Percentiles rank a stretch among this genome's conserved stretches.
phyloP scores from a whole-genome alignment of 2,329 filamentous ascomycete genomes.

The Whalleya microplaca region DNA sequence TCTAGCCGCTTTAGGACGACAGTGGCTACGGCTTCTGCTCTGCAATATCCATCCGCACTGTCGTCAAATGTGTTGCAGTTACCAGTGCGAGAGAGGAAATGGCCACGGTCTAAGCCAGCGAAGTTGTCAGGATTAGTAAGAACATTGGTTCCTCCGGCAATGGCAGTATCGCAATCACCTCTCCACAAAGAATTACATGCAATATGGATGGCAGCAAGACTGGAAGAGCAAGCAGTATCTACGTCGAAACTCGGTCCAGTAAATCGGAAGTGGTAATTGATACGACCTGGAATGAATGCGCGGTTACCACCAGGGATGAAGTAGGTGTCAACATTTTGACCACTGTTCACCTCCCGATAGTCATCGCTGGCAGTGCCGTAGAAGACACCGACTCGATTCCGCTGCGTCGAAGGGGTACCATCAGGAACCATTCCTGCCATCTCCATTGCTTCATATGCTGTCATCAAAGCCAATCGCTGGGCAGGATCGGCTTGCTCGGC shows the following conservation, averaged over 20 bases:
- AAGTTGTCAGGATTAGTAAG: slow-evolving; percentile 62
- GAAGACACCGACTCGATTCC: slow-evolving; percentile 19
- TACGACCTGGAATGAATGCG: slow-evolving; percentile 41
- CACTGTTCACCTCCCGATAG: slow-evolving; percentile 66
- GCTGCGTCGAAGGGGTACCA: slow-evolving; percentile 7
- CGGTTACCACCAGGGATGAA: slow-evolving; percentile 40
- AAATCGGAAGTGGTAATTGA: slow-evolving; percentile 41
- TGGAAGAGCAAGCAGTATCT: slow-evolving; percentile 37
- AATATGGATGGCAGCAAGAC: slow-evolving; percentile 26
- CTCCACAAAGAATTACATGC: slow-evolving; percentile 63
- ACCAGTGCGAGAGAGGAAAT: slow-evolving; percentile 48
- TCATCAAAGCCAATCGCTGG: slow-evolving; percentile 65
- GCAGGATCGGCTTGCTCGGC: slow-evolving; percentile 59
- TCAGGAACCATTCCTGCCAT: slow-evolving; percentile 51
- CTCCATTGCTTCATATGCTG: slow-evolving; percentile 70
- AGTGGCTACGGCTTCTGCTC: slow-evolving; percentile 22
- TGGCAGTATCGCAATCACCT: slow-evolving; percentile 65
- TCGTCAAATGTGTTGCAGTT: slow-evolving; percentile 26
- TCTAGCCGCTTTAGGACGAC: slow-evolving; percentile 28
- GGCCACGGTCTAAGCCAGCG: slow-evolving; percentile 62
- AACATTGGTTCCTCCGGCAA: slow-evolving; percentile 36
- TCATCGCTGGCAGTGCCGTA: slow-evolving; percentile 24
- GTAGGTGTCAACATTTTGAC: slow-evolving; percentile 56
- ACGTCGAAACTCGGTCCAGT: slow-evolving; percentile 34
- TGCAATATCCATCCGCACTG: slow-evolving; percentile 24